Conservation (phyloP, 768 basidiomycete genomes). For the Stropharia rugosoannulata region DNA sequence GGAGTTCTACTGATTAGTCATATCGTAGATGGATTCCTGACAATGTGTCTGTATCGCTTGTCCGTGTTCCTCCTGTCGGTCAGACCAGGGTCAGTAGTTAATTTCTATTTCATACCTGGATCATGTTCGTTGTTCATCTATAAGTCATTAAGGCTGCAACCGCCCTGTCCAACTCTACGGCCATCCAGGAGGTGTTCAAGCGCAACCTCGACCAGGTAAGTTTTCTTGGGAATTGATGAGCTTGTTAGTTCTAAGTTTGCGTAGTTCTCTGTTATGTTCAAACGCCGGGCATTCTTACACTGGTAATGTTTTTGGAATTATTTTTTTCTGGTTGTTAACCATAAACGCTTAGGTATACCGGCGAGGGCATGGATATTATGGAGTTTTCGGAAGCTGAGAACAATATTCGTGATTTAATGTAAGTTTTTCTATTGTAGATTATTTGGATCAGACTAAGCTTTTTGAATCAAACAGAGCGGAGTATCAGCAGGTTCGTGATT, state of each 20-base stretch:
- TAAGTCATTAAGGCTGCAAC: slow-evolving; percentile 52
- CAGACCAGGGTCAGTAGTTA: slow-evolving; percentile 54
- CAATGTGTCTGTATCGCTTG: slow-evolving; percentile 82
- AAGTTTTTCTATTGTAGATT: slow-evolving; percentile 27
- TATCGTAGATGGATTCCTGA: slow-evolving; percentile 82
- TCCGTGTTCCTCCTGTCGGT: slow-evolving; percentile 82
- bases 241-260: not conserved
- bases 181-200: slow-evolving; percentile 85
- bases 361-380: slow-evolving; percentile 88
- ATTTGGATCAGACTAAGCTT: not conserved
- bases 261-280: slow-evolving; percentile 81
- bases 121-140: slow-evolving; percentile 7
- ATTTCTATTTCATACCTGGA: not conserved
- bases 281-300: slow-evolving; percentile 82
- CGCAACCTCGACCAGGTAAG: slow-evolving; percentile 63
- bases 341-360: slow-evolving; percentile 58
- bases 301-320: slow-evolving; percentile 42
- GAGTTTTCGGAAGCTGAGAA: slow-evolving; percentile 89
- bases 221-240: not conserved
- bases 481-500: slow-evolving; percentile 72
- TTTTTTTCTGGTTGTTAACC: not conserved
- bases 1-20: not conserved
- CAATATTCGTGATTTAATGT: slow-evolving; percentile 80
- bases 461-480: slow-evolving; percentile 55
- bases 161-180: slow-evolving; percentile 75